Evolutionary conservation across 352 stramenopile genomes (phyloP).

Genomic region (Phytophthora melonis): DNA sequence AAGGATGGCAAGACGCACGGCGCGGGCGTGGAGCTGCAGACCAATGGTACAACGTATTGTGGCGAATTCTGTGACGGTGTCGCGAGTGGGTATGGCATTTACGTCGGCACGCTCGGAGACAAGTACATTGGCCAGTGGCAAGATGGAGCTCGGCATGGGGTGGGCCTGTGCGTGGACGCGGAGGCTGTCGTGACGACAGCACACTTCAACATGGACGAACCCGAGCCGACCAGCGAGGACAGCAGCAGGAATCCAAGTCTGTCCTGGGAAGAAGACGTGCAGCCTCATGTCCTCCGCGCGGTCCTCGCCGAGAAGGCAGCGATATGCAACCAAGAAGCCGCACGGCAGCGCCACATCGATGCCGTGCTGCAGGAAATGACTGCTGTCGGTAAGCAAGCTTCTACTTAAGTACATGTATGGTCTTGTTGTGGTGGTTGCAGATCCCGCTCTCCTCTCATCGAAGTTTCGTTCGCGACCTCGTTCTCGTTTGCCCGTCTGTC

Average conservation of each 20-base stretch:
- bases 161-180: conserved; percentile 47
- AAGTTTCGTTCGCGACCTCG: conserved; percentile 24
- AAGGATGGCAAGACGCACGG: conserved; percentile 45
- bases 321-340: conserved; percentile 46
- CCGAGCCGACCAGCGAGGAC: conserved; percentile 9
- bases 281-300: conserved; percentile 43
- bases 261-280: conserved; percentile 25
- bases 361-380: conserved; percentile 41
- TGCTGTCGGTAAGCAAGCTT: conserved; percentile 42
- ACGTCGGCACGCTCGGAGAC: conserved; percentile 51
- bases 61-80: conserved; percentile 45
- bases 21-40: conserved; percentile 49
- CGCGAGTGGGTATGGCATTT: conserved; percentile 50
- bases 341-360: conserved; percentile 43
- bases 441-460: conserved; percentile 16
- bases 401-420: no score
- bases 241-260: background rate
- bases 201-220: conserved; percentile 45
- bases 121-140: conserved; percentile 58
- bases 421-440: conserved; percentile 15
- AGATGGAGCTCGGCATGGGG: conserved; percentile 46
- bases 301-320: conserved; percentile 53
- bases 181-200: conserved; percentile 35
- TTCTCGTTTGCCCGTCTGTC: conserved; percentile 4
- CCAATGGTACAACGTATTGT: conserved; percentile 51